Evolutionary conservation across 1,284 basidiomycete species (phyloP), one percentile per base, ranked within the genome.

Genomic region (Ustilago nuda): DNA sequence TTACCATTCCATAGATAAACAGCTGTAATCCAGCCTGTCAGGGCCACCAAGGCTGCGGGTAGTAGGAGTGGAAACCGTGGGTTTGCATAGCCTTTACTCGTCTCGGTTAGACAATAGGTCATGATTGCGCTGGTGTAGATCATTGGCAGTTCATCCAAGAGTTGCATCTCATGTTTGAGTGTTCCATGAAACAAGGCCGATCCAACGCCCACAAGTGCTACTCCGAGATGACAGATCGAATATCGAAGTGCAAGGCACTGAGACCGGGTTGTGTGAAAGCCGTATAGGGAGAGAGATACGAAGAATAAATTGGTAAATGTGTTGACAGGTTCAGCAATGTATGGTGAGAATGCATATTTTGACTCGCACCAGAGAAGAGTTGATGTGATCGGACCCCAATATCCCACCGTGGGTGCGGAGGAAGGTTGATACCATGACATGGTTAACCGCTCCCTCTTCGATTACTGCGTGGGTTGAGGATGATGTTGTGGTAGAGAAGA

Each of bases 1-100:
- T 89, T 89, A 2, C 87, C 87, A 50, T 88, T 86, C 61, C 70
- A 73, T 23, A 88, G 69, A 73, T 88, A 89, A 58, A 76, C 62
- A 17, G 74, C 72, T 0, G 80, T 80, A 35, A 83, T 82, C 59
- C 76, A 77, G 8, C 17, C 43, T 19, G 60, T 46, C 23, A 79
- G 75, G 30, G 77, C 12, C 11, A 63, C 36, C 13, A 74, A 23
- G 46, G 85, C 55, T 11, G 41, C 32, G 11, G 82, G 63, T 0
- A 84, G 66, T 0, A 81, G 43, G 27, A 76, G n/a, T 1, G 67
- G 46, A 35, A 70, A 78, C 0, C 70, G 32, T 1, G 67, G 67
- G 9, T 73, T 75, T n/a, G 51, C 45, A 48, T 77, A 74, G 4
- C 67, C 63, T 2, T 63, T 65, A 8, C 58, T 52, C 15, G 78